Evolutionary conservation across 345 rosid species (phyloP).

Genomic region (Raphanus raphanistrum): DNA sequence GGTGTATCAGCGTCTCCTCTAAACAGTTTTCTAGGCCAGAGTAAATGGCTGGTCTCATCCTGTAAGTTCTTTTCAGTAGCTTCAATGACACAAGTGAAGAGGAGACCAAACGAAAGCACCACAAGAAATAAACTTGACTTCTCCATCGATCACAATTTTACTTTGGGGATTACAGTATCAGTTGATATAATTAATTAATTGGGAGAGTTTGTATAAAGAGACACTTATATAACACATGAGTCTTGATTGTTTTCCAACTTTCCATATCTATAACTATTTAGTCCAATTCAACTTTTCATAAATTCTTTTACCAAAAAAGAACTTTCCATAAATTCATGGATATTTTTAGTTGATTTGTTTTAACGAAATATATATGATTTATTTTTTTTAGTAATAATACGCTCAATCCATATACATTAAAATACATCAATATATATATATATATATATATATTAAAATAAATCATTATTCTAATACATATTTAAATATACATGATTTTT

Average conservation of each 20-base stretch:
- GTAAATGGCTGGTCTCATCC: not conserved
- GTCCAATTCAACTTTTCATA: not conserved
- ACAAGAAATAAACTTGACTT: slow-evolving; percentile 17
- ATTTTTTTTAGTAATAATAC: not conserved
- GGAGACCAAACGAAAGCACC: not conserved
- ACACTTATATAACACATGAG: not conserved
- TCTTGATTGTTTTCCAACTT: not conserved
- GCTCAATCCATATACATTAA: not conserved
- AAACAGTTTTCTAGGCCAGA: not conserved
- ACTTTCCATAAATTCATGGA: not conserved
- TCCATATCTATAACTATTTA: not conserved
- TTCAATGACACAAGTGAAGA: slow-evolving; percentile 18
- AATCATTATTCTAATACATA: not conserved
- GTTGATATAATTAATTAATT: not conserved
- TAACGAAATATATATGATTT: not conserved
- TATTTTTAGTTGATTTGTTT: not conserved
- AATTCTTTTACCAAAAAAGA: too few relatives aligned
- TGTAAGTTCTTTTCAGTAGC: not conserved
- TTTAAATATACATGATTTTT: too few relatives aligned
- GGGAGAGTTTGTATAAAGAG: not conserved
- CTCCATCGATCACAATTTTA: not conserved
- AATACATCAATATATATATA: too few relatives aligned
- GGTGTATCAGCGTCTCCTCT: not conserved
- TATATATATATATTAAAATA: too few relatives aligned
- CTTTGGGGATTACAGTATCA: not conserved